Conservation (phyloP, 2,329 filamentous ascomycete species). For the Talaromyces sp. region DNA sequence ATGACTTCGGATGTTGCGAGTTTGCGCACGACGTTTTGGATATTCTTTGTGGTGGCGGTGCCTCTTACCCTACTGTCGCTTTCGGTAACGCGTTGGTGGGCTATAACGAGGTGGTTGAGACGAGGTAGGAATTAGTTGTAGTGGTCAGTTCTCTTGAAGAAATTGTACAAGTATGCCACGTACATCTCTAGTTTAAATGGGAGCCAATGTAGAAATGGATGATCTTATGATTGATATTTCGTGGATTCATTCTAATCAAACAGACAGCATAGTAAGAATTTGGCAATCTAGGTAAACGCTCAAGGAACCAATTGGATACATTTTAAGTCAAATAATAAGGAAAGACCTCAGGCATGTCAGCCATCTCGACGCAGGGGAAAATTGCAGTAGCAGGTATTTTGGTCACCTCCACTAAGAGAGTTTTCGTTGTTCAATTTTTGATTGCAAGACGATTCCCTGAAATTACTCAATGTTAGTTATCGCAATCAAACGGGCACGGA, state of each 20-base stretch:
- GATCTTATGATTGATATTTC: neutral
- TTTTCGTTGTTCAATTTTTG: neutral
- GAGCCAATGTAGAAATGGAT: neutral
- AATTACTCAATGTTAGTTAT: neutral
- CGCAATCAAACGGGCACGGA: neutral
- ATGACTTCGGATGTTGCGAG: constrained; percentile 10
- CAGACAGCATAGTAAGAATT: neutral
- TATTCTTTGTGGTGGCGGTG: constrained; percentile 6
- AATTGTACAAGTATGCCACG: neutral
- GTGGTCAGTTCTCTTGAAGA: too few species aligned
- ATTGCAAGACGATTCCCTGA: neutral
- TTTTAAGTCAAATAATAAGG: neutral
- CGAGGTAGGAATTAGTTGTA: neutral
- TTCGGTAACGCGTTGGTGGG: constrained; percentile 4
- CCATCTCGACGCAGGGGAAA: neutral
- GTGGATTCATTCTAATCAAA: neutral
- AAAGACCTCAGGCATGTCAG: neutral
- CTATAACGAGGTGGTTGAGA: neutral
- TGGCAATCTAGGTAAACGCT: neutral
- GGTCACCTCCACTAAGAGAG: neutral
- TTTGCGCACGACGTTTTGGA: constrained; percentile 5
- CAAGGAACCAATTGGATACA: neutral
- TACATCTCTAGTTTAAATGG: neutral
- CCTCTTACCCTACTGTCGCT: neutral
- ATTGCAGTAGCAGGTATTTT: neutral